Percentiles rank a stretch among this genome's conserved stretches.
phyloP scores from a whole-genome alignment of 2,329 filamentous ascomycete genomes.

The Penicillium sp. region DNA sequence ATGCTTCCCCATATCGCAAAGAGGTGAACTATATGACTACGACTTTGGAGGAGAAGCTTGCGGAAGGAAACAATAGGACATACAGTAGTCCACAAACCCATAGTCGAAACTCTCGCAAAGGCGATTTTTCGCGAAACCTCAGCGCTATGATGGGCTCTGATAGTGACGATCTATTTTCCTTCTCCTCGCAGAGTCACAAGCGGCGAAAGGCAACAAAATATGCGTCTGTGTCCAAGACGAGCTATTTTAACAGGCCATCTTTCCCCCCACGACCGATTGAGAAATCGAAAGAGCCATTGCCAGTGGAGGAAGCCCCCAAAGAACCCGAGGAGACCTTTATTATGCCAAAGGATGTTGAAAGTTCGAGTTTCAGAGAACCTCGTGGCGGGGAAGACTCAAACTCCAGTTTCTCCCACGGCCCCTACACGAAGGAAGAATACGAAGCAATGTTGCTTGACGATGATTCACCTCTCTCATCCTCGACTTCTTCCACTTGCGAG shows the following conservation, averaged over 20 bases:
- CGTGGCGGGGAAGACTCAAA: slow-evolving; percentile 13
- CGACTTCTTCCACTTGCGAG: slow-evolving; percentile 19
- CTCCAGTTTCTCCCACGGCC: slow-evolving; percentile 30
- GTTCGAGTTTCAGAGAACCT: slow-evolving; percentile 6
- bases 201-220: slow-evolving; percentile 20
- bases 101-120: slow-evolving; percentile 6
- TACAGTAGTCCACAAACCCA: slow-evolving; percentile 8
- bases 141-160: slow-evolving; percentile 15
- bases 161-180: slow-evolving; percentile 9
- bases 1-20: slow-evolving; percentile 5
- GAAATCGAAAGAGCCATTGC: background rate
- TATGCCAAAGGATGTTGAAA: slow-evolving; percentile 26
- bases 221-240: slow-evolving; percentile 14
- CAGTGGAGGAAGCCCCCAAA: background rate
- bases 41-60: slow-evolving; percentile 27
- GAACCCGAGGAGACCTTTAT: slow-evolving; percentile 23
- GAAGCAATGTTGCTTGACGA: slow-evolving; percentile 21
- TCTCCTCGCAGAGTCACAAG: slow-evolving; percentile 16
- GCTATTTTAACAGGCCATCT: slow-evolving; percentile 12
- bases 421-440: slow-evolving; percentile 22
- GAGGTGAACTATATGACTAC: slow-evolving; percentile 6
- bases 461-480: slow-evolving; percentile 31
- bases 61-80: background rate
- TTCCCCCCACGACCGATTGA: background rate
- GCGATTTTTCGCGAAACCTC: background rate